Evolutionary conservation across 257 asterid species (phyloP), one percentile per base, ranked within the genome.

Genomic region (Dorcoceras hygrometricum): DNA sequence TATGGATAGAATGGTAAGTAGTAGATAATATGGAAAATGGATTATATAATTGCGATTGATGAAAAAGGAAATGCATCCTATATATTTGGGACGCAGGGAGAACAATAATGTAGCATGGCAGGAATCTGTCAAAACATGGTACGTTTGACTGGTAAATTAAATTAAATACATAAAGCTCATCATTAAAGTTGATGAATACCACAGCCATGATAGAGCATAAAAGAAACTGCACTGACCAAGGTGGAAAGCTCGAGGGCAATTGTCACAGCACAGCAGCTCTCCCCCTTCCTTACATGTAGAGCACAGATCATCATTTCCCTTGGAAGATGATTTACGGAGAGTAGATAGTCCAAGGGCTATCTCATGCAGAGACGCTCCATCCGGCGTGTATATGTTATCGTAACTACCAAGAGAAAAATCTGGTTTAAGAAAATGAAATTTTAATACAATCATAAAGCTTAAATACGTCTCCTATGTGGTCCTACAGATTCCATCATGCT

Each of bases 161-260:
- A 16, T 46, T 46, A 16, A 16, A 46, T 46, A 18, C 8, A 46
- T 46, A 46, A 46, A 39, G 14, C 14, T 0, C 34, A 19, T 58
- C 34, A 65, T 10, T 26, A 9, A 19, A 20, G 27, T 39, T 39
- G 6, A 14, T 1, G 12, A 29, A 27, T 39, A 27, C 1, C 28
- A 20, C 18, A 50, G 23, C 26, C 8, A n/a, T 23, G 32, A 18
- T 24, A 53, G 23, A 34, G 54, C 22, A 53, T 7, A 24, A 10
- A 54, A 61, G 29, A 63, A 63, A n/a, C 28, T 7, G 16, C 23
- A 55, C 84, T 75, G 53, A 90, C 97, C 96, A 59, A 63, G 1
- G 81, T 90, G 99, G 73, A 88, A 94, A 76, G 96, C 87, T 77
- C 99, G 85, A 16, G 96, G 96, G 73, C 99, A 94, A 27, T 68